phyloP scores from a whole-genome alignment of 169 alveolate genomes.

The Plasmodium berghei region DNA sequence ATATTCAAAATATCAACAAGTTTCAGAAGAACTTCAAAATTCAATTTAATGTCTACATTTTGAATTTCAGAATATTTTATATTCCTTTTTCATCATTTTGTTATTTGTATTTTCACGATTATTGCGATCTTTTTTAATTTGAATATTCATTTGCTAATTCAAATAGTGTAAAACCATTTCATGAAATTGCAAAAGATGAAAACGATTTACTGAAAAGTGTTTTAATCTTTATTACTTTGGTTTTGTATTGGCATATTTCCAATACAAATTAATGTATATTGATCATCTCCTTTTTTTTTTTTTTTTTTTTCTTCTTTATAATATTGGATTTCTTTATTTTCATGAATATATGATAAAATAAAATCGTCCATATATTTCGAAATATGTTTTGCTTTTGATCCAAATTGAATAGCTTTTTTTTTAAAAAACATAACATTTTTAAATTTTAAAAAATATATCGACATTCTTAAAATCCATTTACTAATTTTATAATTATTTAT shows the following conservation, averaged over 20 bases:
- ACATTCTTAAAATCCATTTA: constrained; percentile 85
- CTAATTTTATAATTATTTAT: constrained; percentile 42
- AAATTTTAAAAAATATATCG: constrained; percentile 68
- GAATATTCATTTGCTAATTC: background rate
- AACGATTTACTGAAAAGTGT: no score
- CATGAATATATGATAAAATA: background rate
- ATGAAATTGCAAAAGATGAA: constrained; percentile 19
- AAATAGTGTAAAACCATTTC: constrained; percentile 38
- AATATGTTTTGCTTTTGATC: constrained; percentile 78
- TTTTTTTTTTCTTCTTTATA: background rate
- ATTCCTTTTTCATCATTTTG: no score
- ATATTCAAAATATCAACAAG: background rate
- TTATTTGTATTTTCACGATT: no score
- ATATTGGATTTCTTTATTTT: no score
- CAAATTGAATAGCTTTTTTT: constrained; percentile 86
- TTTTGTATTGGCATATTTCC: no score
- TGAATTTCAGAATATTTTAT: no score
- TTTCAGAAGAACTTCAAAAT: no score
- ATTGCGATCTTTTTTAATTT: no score
- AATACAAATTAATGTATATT: constrained; percentile 1
- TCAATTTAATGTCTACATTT: no score
- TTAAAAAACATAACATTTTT: constrained; percentile 79
- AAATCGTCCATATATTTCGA: constrained; percentile 51
- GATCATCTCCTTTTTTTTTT: constrained; percentile 38
- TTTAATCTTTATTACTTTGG: no score